Base-by-base conservation (phyloP, 208 protist species). In the Trypanosoma platydactyli region DNA sequence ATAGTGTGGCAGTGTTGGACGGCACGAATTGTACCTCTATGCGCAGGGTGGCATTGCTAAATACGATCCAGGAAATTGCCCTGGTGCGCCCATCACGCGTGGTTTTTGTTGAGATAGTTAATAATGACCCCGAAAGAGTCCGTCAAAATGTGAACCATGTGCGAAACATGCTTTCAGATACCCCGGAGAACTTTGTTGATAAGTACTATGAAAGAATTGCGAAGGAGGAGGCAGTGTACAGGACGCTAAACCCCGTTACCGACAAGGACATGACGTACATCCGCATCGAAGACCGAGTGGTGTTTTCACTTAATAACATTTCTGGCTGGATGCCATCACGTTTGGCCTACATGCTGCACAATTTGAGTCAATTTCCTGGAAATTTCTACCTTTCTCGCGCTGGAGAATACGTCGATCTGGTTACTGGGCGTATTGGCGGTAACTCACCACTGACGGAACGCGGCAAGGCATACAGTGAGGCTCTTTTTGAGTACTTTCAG, bases 311-410 rank as follows among this genome's bases (percentile, higher is more conserved):
- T 7, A 95, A 95, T 67, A 88, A 89, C 77, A 91, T 95, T 41
- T 81, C 80, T 18, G 90, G 90, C 4, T 94, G 86, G 86, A 93
- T 94, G 87, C 87, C 86, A 13, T 86, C 85, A 20, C 77, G 90
- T 0, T 68, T 95, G 9, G 85, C 83, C 9, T 95, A 92, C 62
- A 93, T 95, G 87, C 76, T 95, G 35, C 90, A 95, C 74, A 95
- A 95, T 51, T 70, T 95, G 12, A 89, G 79, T 49, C 85, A 88
- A 48, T 73, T 64, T 9, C 87, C 84, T 6, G 71, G 71, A 41
- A 89, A 84, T 58, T 55, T 95, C 42, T 95, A 95, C 77, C 73
- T 95, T 18, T 89, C 85, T 1, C 80, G 87, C 25, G 53, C 87
- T n/a, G 90, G 90, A 4, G 90, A 95, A 74, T 95, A 94, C 51